Conservation (phyloP, 306 rosid genomes). For the Lathyrus sativus region DNA sequence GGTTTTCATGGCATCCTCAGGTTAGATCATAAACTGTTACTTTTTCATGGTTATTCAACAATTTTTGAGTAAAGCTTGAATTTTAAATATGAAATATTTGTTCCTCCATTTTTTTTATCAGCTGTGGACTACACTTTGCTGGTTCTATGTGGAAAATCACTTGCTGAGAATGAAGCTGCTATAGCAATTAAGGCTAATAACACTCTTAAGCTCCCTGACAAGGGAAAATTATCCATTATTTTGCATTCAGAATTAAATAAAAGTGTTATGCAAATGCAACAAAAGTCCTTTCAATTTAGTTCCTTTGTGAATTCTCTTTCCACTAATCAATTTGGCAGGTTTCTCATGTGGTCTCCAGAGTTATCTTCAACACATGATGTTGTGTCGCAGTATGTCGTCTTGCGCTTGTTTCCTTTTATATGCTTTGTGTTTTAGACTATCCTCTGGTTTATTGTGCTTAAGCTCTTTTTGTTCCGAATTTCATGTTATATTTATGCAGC, state of each 20-base stretch:
- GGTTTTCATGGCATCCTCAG: slow-evolving; percentile 47
- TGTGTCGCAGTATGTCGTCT: slow-evolving; percentile 67
- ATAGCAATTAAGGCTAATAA: slow-evolving; percentile 50
- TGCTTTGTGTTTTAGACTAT: slow-evolving; percentile 21
- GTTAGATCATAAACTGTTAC: slow-evolving; percentile 35
- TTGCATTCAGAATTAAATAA: slow-evolving; percentile 59
- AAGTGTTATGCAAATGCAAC: slow-evolving; percentile 39
- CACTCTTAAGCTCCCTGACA: slow-evolving; percentile 63
- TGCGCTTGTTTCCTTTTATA: background rate
- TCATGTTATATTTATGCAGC: slow-evolving; percentile 52
- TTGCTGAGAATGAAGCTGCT: slow-evolving; percentile 59
- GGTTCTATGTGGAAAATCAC: slow-evolving; percentile 73
- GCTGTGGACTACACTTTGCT: slow-evolving; percentile 52
- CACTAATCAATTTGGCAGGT: slow-evolving; percentile 73
- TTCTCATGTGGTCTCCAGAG: slow-evolving; percentile 78
- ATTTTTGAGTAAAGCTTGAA: slow-evolving; percentile 27
- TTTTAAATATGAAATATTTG: slow-evolving; percentile 23
- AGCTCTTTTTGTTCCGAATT: slow-evolving; percentile 21
- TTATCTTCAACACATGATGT: slow-evolving; percentile 89
- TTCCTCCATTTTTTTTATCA: slow-evolving; percentile 40
- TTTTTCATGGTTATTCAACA: slow-evolving; percentile 21
- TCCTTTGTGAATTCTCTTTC: slow-evolving; percentile 69
- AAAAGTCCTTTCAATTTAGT: slow-evolving; percentile 51
- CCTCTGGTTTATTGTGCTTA: slow-evolving; percentile 1
- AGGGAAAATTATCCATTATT: slow-evolving; percentile 42